Evolutionary conservation across 2,329 filamentous ascomycete genomes (phyloP).

Genomic region (Coleophoma cylindrospora): DNA sequence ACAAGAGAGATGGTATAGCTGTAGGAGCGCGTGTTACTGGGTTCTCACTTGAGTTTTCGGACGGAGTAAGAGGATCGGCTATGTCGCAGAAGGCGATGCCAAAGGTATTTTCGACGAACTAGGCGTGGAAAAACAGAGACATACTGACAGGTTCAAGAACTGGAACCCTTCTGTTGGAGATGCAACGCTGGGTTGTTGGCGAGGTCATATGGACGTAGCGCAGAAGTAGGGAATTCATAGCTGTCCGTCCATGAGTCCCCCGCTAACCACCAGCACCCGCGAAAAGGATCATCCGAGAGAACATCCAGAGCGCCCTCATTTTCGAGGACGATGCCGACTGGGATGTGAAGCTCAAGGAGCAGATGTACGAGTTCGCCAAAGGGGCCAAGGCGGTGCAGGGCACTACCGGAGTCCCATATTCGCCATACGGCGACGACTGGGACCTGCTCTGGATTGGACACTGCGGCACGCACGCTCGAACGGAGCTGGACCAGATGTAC

Average conservation of each 20-base stretch:
- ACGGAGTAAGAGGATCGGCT: slow-evolving; percentile 32
- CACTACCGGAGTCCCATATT: background rate
- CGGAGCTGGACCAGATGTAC: background rate
- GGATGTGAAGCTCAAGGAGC: slow-evolving; percentile 30
- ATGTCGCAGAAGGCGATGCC: slow-evolving; percentile 37
- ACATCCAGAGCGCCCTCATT: slow-evolving; percentile 24
- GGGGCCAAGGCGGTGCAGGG: background rate
- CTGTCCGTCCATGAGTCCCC: background rate
- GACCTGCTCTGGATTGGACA: slow-evolving; percentile 29
- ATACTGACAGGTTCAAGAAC: background rate
- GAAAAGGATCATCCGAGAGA: background rate
- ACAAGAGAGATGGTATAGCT: slow-evolving; percentile 41
- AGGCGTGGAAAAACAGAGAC: too few species aligned
- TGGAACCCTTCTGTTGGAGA: slow-evolving; percentile 13
- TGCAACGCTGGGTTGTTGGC: slow-evolving; percentile 33
- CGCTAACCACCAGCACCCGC: too few species aligned
- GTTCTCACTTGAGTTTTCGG: slow-evolving; percentile 35
- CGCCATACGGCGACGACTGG: slow-evolving; percentile 26
- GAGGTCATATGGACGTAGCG: slow-evolving; percentile 31
- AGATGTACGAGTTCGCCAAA: slow-evolving; percentile 21
- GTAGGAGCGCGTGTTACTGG: slow-evolving; percentile 34
- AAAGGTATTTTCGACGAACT: background rate
- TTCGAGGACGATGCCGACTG: slow-evolving; percentile 37
- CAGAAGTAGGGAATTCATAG: slow-evolving; percentile 9
- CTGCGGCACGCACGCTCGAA: slow-evolving; percentile 17